These are phyloP conservation scores for Phytophthora chlamydospora DNA, from an alignment of 352 stramenopile species.

Conservation along the genomic window DNA sequence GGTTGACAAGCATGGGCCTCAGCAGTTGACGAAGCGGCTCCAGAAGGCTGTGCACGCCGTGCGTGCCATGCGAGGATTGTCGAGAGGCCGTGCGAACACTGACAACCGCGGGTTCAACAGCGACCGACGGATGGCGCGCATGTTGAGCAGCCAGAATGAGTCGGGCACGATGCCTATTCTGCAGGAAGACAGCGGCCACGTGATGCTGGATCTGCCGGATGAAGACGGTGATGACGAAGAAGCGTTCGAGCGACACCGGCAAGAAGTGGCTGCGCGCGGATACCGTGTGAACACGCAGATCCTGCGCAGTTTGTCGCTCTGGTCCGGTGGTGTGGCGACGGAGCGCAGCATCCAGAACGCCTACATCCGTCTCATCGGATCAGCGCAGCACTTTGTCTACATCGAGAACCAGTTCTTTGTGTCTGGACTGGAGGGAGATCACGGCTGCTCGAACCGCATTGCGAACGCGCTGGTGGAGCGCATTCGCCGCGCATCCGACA, in stretches of 20 bases:
- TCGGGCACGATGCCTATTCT: constrained; percentile 30
- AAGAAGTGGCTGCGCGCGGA: constrained; percentile 42
- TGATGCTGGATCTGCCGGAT: constrained; percentile 30
- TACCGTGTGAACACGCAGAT: constrained; percentile 71
- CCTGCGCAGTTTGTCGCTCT: constrained; percentile 80
- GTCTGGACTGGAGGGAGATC: constrained; percentile 86
- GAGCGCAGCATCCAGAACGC: constrained; percentile 92
- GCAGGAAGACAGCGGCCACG: constrained; percentile 24
- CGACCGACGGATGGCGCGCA: constrained; percentile 39
- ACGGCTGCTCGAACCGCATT: constrained; percentile 80
- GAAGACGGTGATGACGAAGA: constrained; percentile 36
- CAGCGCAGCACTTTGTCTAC: constrained; percentile 91
- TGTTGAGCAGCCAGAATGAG: constrained; percentile 38
- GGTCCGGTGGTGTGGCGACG: constrained; percentile 76
- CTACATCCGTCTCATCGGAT: constrained; percentile 89
- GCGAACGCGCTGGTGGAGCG: constrained; percentile 80
- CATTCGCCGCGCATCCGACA: constrained; percentile 75
- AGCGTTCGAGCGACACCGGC: constrained; percentile 38
- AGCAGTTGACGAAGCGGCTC: constrained; percentile 54
- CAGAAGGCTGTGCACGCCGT: constrained; percentile 75
- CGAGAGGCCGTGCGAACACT: constrained; percentile 25
- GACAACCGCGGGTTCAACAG: constrained; percentile 54
- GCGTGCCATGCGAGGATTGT: constrained; percentile 47
- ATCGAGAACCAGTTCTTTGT: constrained; percentile 94
- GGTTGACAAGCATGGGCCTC: constrained; percentile 47